Evolutionary conservation across 305 asterid species (phyloP), one percentile per base, ranked within the genome.

Genomic region (Fraxinus paxiana): DNA sequence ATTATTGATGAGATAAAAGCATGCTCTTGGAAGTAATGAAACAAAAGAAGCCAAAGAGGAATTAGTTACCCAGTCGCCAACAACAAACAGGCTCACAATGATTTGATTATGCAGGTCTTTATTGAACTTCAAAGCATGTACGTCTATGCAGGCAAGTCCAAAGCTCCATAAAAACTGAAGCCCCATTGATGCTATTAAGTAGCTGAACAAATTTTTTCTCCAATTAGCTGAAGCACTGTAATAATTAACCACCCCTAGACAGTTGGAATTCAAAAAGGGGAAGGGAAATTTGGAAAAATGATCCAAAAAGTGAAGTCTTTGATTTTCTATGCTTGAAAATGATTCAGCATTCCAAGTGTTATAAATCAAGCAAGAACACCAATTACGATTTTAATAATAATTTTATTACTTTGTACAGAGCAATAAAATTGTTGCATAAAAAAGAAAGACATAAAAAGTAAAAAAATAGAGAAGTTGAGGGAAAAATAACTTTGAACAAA

Each of bases 131-230:
- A 93, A 87, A 84, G 98, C 98, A 87, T 91, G 97, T 70, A 91
- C 83, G 82, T 93, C 98, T 12, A 92, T 86, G 86, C 97, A 95
- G 83, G 92, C 93, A 80, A 93, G 97, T 71, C 95, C 93, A 77
- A 91, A 92, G 90, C 98, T 92, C 98, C 98, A 95, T 87, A 93
- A 79, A 54, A 92, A 85, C 88, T 93, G 90, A 82, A 90, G 92
- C 83, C 93, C 93, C 93, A 90, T 90, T 9, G 92, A 85, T 81
- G 93, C 93, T 71, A 95, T 90, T 87, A 95, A 87, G 89, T 93
- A 95, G 89, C 98, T 93, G 98, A 80, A 80, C 56, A 75, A 83
- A 61, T 26, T 38, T 30, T 28, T 70, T 70, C 17, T 67, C 75
- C 75, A 6, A 70, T 70, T 30, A 70, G 63, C 51, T 65, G 61